Evolutionary conservation across 2,329 filamentous ascomycete species (phyloP).

Genomic region (Tolypocladium ophioglossoides): DNA sequence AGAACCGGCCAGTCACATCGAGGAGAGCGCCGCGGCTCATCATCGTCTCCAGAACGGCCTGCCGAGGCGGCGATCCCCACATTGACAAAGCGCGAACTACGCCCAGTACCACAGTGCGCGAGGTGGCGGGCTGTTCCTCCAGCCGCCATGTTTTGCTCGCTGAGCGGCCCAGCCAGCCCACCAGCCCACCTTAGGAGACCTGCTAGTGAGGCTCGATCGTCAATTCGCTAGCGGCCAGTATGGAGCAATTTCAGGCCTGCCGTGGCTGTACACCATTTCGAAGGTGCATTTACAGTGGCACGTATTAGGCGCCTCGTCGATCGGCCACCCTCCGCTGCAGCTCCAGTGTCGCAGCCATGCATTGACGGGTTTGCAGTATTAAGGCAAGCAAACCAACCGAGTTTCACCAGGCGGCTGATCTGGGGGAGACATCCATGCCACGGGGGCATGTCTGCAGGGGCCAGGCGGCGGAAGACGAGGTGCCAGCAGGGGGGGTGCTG

Average conservation of each 20-base stretch:
- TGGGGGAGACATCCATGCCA: background rate
- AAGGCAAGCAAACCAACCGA: background rate
- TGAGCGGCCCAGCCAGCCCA: background rate
- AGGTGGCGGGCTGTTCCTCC: background rate
- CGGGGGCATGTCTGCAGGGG: background rate
- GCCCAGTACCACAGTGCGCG: background rate
- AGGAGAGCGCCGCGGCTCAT: background rate
- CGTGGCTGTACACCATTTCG: background rate
- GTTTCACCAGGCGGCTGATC: background rate
- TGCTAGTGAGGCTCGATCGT: background rate
- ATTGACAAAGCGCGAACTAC: background rate
- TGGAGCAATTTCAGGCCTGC: background rate
- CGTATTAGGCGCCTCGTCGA: background rate
- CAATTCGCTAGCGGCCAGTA: background rate
- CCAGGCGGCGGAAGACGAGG: background rate
- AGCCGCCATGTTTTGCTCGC: background rate
- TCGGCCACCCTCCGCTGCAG: background rate
- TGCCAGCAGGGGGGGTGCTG: background rate
- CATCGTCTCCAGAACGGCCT: background rate
- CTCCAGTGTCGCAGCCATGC: background rate
- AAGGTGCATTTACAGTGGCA: background rate
- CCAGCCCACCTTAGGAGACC: background rate
- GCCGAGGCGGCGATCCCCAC: background rate
- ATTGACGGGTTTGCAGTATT: background rate
- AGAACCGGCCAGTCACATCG: constrained; percentile 1